Evolutionary conservation across 2,329 filamentous ascomycete species (phyloP).

Genomic region (Leptographium lundbergii): DNA sequence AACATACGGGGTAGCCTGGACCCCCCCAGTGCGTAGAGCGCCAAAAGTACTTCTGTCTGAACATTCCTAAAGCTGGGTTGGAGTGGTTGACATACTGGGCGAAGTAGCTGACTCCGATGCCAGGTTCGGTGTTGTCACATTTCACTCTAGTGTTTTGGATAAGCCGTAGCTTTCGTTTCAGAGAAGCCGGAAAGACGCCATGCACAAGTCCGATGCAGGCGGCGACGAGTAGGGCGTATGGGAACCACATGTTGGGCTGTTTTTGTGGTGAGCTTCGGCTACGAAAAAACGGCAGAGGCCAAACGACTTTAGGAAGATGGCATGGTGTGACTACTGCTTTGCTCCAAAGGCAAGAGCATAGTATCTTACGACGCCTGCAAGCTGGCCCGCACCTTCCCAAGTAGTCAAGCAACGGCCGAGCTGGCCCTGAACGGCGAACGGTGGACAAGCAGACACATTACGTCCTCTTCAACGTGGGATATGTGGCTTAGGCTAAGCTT

Average conservation of each 20-base stretch:
- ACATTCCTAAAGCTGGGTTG: not conserved
- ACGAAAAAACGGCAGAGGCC: too few relatives aligned
- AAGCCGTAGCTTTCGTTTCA: not conserved
- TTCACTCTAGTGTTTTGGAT: not conserved
- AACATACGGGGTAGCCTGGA: slow-evolving; percentile 5
- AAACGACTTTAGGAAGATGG: not conserved
- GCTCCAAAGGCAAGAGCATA: too few relatives aligned
- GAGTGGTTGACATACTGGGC: slow-evolving; percentile 6
- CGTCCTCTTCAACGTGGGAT: too few relatives aligned
- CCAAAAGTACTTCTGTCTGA: slow-evolving; percentile 7
- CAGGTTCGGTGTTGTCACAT: not conserved
- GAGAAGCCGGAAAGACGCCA: not conserved
- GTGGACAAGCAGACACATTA: too few relatives aligned
- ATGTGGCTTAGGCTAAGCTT: too few relatives aligned
- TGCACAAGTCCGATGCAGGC: not conserved
- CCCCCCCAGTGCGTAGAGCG: slow-evolving; percentile 3
- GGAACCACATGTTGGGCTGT: not conserved
- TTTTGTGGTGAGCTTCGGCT: not conserved
- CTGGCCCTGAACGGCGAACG: too few relatives aligned
- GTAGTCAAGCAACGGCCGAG: too few relatives aligned
- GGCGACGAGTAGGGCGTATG: not conserved
- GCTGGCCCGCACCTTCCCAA: not conserved
- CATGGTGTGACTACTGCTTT: not conserved
- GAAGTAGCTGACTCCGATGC: slow-evolving; percentile 3
- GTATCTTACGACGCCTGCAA: not conserved